phyloP scores from a whole-genome alignment of 345 rosid genomes.

The Eucalyptus tenuipes region DNA sequence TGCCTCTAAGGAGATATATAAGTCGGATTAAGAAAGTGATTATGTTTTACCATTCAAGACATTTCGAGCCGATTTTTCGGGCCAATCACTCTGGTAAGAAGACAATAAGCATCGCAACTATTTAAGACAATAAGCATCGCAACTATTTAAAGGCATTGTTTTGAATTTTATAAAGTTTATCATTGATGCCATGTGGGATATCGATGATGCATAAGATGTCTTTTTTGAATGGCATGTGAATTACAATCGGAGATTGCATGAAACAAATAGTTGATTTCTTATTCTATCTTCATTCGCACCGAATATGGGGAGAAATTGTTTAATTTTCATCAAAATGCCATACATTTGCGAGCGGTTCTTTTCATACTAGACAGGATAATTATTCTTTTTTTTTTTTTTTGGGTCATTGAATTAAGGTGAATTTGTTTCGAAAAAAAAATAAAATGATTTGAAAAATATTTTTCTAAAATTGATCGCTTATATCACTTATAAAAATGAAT shows the following conservation, averaged over 20 bases:
- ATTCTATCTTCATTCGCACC: background rate
- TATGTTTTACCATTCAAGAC: background rate
- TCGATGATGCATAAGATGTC: background rate
- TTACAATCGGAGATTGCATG: fast-evolving
- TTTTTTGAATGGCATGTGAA: background rate
- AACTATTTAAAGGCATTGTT: background rate
- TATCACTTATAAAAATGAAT: background rate
- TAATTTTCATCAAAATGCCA: background rate
- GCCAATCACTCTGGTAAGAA: background rate
- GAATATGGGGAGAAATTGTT: background rate
- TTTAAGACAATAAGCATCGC: too few species aligned
- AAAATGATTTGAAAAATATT: background rate
- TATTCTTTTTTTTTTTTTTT: background rate
- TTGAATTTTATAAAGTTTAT: background rate
- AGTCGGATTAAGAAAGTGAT: background rate
- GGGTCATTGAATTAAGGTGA: background rate
- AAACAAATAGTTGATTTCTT: background rate
- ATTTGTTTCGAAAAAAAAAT: background rate
- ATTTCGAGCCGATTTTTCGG: fast-evolving
- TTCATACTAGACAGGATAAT: background rate
- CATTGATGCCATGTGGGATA: background rate
- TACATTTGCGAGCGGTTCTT: background rate
- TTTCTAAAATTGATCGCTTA: too few species aligned
- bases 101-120: background rate
- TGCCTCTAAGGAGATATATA: background rate